Percentiles rank a stretch among this genome's conserved stretches.
phyloP scores from a whole-genome alignment of 768 basidiomycete species.

The Lentinula raphanica region DNA sequence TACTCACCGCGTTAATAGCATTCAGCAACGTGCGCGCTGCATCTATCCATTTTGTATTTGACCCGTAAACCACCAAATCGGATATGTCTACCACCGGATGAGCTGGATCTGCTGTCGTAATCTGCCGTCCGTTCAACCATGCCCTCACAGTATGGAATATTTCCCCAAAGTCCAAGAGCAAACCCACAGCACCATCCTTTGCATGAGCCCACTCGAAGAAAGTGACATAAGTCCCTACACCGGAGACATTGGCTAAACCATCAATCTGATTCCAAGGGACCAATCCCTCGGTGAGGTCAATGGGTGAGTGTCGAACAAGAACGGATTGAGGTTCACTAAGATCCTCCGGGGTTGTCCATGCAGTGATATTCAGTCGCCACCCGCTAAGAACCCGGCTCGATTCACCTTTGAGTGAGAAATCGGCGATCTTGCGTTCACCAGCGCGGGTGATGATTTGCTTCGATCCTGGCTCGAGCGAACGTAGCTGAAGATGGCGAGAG shows the following conservation, averaged over 20 bases:
- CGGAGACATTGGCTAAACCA: conserved; percentile 9
- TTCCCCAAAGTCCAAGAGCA: conserved; percentile 10
- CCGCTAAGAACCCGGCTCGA: conserved; percentile 5
- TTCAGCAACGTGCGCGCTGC: conserved; percentile 13
- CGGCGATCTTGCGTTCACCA: conserved; percentile 1
- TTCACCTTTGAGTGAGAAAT: conserved; percentile 10
- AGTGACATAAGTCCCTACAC: conserved; percentile 13
- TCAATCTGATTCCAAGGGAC: conserved; percentile 11
- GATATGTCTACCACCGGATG: conserved; percentile 11
- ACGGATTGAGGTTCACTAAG: conserved; percentile 10
- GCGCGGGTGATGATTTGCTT: conserved; percentile 6
- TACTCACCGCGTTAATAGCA: conserved; percentile 12
- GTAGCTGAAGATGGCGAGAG: conserved; percentile 11
- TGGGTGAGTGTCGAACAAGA: conserved; percentile 8
- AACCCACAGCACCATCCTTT: conserved; percentile 8
- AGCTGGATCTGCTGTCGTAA: conserved; percentile 12
- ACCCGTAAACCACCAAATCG: conserved; percentile 6
- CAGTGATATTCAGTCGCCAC: conserved; percentile 11
- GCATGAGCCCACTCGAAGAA: conserved; percentile 12
- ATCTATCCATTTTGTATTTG: conserved; percentile 10
- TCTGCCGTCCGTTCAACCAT: conserved; percentile 11
- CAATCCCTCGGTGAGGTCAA: conserved; percentile 11
- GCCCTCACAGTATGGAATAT: conserved; percentile 14
- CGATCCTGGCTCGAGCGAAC: conserved; percentile 4
- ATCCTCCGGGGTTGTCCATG: conserved; percentile 12